phyloP scores from a whole-genome alignment of 2,329 filamentous ascomycete genomes.

The Sporothrix humicola region DNA sequence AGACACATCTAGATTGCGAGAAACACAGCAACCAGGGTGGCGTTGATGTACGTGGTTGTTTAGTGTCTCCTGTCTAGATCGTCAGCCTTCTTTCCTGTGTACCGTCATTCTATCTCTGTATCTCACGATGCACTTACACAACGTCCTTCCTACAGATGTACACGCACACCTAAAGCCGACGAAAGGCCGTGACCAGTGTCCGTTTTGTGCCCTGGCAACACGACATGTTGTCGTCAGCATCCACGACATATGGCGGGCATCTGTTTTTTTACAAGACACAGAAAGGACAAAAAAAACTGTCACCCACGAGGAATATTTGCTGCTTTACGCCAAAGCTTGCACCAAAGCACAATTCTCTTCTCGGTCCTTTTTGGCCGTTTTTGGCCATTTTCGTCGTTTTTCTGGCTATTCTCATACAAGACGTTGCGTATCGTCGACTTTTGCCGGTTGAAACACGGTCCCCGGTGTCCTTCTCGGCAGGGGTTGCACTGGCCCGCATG shows the following conservation, averaged over 20 bases:
- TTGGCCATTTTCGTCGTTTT: background rate
- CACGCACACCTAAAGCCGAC: constrained; percentile 2
- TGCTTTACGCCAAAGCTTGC: background rate
- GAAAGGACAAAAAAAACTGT: too few relatives aligned
- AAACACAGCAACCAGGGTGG: background rate
- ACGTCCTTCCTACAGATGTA: background rate
- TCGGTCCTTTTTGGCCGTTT: background rate
- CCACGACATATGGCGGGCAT: background rate
- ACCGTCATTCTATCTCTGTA: background rate
- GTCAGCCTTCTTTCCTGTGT: background rate
- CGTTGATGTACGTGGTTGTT: background rate
- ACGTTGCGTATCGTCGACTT: constrained; percentile 4
- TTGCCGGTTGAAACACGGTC: constrained; percentile 29
- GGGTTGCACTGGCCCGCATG: constrained; percentile 1
- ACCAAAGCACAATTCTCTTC: background rate
- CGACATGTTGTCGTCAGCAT: background rate
- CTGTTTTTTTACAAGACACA: background rate
- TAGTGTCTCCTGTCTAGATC: background rate
- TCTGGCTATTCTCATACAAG: background rate
- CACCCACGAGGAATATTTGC: background rate
- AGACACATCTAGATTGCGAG: background rate
- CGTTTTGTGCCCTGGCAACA: background rate
- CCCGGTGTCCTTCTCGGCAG: background rate
- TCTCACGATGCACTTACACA: background rate
- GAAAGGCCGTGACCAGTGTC: too few relatives aligned